Base-by-base conservation (phyloP, 805 yeast species). In the Candida xiaguanensis region DNA sequence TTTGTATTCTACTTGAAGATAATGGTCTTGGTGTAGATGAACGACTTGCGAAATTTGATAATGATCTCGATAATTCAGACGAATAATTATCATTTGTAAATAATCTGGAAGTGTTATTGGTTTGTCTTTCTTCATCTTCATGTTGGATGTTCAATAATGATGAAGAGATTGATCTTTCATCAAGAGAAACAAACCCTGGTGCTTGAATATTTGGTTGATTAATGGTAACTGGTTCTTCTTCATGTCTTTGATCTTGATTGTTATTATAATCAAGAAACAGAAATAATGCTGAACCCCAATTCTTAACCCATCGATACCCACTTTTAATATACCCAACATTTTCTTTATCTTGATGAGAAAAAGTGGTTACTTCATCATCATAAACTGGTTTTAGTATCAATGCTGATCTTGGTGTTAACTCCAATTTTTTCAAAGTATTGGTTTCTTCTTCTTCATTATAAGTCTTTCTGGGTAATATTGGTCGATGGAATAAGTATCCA, bases 361-460 rank as follows among this genome's bases (percentile, higher is more conserved):
- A 33, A 2, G 39, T 34, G 2, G 48, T 39, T 8, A 24, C 33
- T 3, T 30, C 34, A 35, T 48, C 61, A 51, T 53, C 65, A 51
- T 50, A 62, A 22, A 70, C 64, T 0, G 93, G 90, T 52, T 85
- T 84, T 46, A 89, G 63, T 17, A 86, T 80, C 34, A 89, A 58
- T 0, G 84, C 86, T 8, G 95, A 81, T 41, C 95, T 69, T 2
- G 91, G 90, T 12, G 76, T 70, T 37, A 89, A 63, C 16, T 77
- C 79, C 39, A 89, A 63, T 3, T 67, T 72, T 18, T 55, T 55
- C 27, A 89, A 63, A 2, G 78, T 61, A 42, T 61, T 49, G 31
- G 50, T 61, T 40, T 70, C 69, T 49, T 88, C 91, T 36, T 82
- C 84, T 20, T 60, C 64, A 9, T 58, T 42, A 39, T 51, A 68